Percentiles rank a stretch among this genome's conserved stretches.
phyloP scores from a whole-genome alignment of 306 rosid species.

The Acacia acuminata region DNA sequence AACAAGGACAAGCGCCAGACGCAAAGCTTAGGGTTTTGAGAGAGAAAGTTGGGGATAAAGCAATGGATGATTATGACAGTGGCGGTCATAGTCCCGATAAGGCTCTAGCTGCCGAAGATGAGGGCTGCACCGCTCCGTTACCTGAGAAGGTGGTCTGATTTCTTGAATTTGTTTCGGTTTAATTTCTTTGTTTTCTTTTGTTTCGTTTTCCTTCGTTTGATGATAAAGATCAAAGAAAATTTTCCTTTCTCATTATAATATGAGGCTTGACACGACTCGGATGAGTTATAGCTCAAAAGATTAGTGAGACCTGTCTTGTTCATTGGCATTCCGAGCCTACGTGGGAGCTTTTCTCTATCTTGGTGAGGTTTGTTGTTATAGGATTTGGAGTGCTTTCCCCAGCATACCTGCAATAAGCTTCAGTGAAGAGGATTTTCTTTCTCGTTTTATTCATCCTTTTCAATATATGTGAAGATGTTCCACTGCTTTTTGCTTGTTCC shows the following conservation, averaged over 20 bases:
- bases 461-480: background rate
- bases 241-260: background rate
- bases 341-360: background rate
- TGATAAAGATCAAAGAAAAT: background rate
- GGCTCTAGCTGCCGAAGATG: conserved; percentile 72
- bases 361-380: background rate
- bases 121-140: conserved; percentile 64
- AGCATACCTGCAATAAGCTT: background rate
- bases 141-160: conserved; percentile 74
- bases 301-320: background rate
- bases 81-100: conserved; percentile 79
- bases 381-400: background rate
- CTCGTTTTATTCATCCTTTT: background rate
- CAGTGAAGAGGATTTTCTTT: background rate
- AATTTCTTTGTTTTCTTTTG: background rate
- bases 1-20: conserved; percentile 9
- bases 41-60: conserved; percentile 32
- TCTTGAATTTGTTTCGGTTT: background rate
- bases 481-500: background rate
- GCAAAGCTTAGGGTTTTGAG: conserved; percentile 36
- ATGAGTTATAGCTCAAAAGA: background rate
- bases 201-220: background rate
- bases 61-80: conserved; percentile 78
- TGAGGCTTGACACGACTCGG: background rate
- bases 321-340: background rate